Conservation (phyloP, 2,329 filamentous ascomycete genomes). For the Botrytis elliptica region DNA sequence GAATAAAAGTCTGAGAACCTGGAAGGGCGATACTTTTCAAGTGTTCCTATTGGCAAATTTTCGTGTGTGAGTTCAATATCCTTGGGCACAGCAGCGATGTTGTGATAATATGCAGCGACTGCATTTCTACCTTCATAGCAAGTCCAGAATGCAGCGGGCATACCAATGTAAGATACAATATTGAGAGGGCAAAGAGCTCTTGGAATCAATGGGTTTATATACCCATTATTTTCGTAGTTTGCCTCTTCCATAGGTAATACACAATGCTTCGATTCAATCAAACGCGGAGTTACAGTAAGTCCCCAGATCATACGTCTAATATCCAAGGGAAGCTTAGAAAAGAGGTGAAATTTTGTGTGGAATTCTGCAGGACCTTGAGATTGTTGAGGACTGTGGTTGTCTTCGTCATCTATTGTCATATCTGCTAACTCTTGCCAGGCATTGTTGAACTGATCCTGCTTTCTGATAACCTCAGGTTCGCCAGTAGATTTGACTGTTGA, state of each 20-base stretch:
- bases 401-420: not conserved
- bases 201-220: no score
- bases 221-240: accelerated
- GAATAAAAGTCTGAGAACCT: not conserved
- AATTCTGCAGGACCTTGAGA: not conserved
- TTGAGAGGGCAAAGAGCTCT: not conserved
- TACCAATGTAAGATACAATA: not conserved
- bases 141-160: not conserved
- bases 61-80: not conserved
- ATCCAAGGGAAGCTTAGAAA: not conserved
- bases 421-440: not conserved
- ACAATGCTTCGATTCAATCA: not conserved
- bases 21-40: not conserved
- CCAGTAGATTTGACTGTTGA: not conserved
- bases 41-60: not conserved
- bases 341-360: not conserved
- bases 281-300: not conserved
- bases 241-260: not conserved
- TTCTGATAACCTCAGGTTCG: not conserved
- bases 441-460: not conserved
- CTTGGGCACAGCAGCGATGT: not conserved
- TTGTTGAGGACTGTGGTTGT: not conserved
- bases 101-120: not conserved
- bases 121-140: not conserved
- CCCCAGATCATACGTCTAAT: not conserved